A percentile compares a stretch with the other conserved stretches of the same genome.
Evolutionary conservation across 2,329 filamentous ascomycete genomes (phyloP).

Genomic region (Aspergillus pseudotamarii): DNA sequence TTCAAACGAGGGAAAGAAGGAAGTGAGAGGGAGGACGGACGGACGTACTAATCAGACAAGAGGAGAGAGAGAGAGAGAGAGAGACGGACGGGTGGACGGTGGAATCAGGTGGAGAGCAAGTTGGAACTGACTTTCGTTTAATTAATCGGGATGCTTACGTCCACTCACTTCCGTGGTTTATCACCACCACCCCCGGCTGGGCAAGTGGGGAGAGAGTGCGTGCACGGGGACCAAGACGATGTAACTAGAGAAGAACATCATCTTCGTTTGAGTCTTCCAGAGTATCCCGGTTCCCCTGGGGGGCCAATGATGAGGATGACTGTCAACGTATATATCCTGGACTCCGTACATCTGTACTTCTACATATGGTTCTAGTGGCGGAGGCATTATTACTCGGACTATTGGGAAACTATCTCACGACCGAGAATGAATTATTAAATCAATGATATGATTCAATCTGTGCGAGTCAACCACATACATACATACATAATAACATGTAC

Average conservation of each 20-base stretch:
- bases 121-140: constrained; percentile 5
- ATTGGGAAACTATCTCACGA: not conserved
- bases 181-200: constrained; percentile 6
- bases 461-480: not conserved
- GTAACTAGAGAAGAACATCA: not conserved
- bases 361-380: not conserved
- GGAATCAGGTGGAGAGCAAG: not conserved
- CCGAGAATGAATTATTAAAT: not conserved
- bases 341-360: not conserved
- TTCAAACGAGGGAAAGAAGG: constrained; percentile 14
- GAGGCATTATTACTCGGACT: not conserved
- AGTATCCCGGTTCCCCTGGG: no score
- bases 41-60: not conserved
- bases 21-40: constrained; percentile 5
- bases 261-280: no score
- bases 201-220: not conserved
- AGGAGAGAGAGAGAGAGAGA: constrained; percentile 10
- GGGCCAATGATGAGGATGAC: no score
- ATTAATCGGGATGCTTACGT: constrained; percentile 3
- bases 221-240: constrained; percentile 6
- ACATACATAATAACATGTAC: not conserved
- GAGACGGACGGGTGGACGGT: not conserved
- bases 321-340: not conserved
- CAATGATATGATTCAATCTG: not conserved
- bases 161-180: constrained; percentile 10